Percentiles rank a stretch among this genome's conserved stretches.
Evolutionary conservation across 257 asterid genomes (phyloP).

Genomic region (Paraleonurus japonicus): DNA sequence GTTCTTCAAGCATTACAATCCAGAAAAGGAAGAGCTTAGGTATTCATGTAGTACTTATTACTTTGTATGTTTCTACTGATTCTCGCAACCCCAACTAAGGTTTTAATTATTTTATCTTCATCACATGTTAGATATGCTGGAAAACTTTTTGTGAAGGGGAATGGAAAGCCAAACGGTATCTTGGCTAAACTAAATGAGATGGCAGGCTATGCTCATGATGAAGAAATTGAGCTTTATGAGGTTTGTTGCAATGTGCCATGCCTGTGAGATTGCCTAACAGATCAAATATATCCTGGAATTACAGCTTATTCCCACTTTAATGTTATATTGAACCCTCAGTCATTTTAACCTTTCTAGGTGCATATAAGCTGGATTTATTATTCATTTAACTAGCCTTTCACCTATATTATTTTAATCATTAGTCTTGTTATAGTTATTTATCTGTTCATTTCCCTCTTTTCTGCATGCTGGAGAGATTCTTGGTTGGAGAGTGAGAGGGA

Average conservation of each 20-base stretch:
- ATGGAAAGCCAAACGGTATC: slow-evolving; percentile 39
- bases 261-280: slow-evolving; percentile 15
- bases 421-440: neutral
- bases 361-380: slow-evolving; percentile 1
- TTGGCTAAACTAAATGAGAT: slow-evolving; percentile 42
- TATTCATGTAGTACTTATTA: slow-evolving; percentile 21
- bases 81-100: slow-evolving; percentile 1
- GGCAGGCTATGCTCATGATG: slow-evolving; percentile 47
- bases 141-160: slow-evolving; percentile 40
- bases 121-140: slow-evolving; percentile 42
- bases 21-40: slow-evolving; percentile 53
- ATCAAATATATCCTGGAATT: slow-evolving; percentile 9
- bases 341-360: neutral
- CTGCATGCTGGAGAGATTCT: slow-evolving; percentile 1
- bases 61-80: neutral
- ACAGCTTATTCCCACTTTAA: neutral
- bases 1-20: slow-evolving; percentile 55
- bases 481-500: neutral
- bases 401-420: neutral
- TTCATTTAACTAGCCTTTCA: neutral
- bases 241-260: slow-evolving; percentile 28
- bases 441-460: neutral
- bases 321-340: neutral
- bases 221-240: slow-evolving; percentile 50
- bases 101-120: slow-evolving; percentile 13